Conservation (phyloP, 73 alveolate genomes). For the Effrenium voratum region DNA sequence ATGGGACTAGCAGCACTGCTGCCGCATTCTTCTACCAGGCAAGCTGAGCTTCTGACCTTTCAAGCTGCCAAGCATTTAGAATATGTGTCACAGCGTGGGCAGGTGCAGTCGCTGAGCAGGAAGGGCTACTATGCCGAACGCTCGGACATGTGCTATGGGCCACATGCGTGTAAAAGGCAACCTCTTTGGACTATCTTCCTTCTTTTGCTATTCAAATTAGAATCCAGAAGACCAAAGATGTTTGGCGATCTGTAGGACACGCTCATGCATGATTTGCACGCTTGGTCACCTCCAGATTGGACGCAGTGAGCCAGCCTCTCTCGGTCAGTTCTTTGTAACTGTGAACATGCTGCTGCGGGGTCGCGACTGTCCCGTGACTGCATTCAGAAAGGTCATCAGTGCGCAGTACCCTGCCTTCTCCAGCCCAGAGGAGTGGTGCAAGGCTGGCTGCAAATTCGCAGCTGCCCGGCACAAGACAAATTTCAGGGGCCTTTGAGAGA, state of each 20-base stretch:
- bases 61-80: neutral
- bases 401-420: slow-evolving; percentile 84
- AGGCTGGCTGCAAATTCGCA: neutral
- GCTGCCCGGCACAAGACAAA: neutral
- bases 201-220: too few relatives aligned
- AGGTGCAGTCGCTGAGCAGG: slow-evolving; percentile 67
- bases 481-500: neutral
- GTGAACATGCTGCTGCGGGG: neutral
- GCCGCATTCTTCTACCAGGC: slow-evolving; percentile 92
- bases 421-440: slow-evolving; percentile 74
- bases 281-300: too few relatives aligned
- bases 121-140: slow-evolving; percentile 45
- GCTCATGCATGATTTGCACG: too few relatives aligned
- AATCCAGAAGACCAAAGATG: too few relatives aligned
- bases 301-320: too few relatives aligned
- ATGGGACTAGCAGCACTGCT: slow-evolving; percentile 93
- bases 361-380: neutral
- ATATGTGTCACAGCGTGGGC: too few relatives aligned
- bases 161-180: neutral
- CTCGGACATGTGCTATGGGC: neutral
- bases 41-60: neutral
- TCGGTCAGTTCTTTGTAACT: too few relatives aligned
- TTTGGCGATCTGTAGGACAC: too few relatives aligned
- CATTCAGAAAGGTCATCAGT: slow-evolving; percentile 36
- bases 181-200: neutral